phyloP scores from a whole-genome alignment of 108 stramenopile species.

The Cylindrotheca closterium region DNA sequence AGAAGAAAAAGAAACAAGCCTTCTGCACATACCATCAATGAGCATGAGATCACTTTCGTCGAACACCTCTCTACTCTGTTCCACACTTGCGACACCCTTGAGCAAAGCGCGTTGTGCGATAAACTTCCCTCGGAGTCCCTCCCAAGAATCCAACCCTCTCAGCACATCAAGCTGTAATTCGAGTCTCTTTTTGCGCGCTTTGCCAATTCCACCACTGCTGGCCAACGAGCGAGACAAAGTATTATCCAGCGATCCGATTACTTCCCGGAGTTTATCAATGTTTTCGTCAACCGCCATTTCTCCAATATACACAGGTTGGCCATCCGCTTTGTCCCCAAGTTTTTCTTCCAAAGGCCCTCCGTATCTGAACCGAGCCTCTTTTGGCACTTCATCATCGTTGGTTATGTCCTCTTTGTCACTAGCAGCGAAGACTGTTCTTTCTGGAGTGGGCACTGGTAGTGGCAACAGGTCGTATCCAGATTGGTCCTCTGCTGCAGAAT shows the following conservation, averaged over 20 bases:
- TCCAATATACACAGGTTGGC: conserved; percentile 51
- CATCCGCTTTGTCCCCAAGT: conserved; percentile 24
- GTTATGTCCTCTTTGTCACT: conserved; percentile 1
- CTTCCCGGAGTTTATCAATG: conserved; percentile 80
- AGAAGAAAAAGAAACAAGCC: not conserved
- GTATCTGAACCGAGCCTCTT: conserved; percentile 40
- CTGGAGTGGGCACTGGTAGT: conserved; percentile 74
- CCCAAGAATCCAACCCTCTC: conserved; percentile 78
- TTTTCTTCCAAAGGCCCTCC: conserved; percentile 14
- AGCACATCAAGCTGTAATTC: conserved; percentile 58
- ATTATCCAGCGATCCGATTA: conserved; percentile 70
- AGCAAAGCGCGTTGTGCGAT: conserved; percentile 73
- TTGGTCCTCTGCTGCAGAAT: conserved; percentile 36
- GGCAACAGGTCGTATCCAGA: conserved; percentile 82
- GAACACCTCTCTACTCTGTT: conserved; percentile 42
- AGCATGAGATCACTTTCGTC: conserved; percentile 56
- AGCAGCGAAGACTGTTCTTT: conserved; percentile 62
- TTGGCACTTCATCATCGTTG: not conserved
- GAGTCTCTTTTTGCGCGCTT: conserved; percentile 46
- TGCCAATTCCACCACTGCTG: conserved; percentile 53
- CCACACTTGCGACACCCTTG: conserved; percentile 63
- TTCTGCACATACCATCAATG: conserved; percentile 61
- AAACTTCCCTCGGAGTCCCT: conserved; percentile 69
- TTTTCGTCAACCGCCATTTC: conserved; percentile 77
- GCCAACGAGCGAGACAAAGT: conserved; percentile 56